Evolutionary conservation across 352 stramenopile species (phyloP).

Genomic region (Phytophthora pini): DNA sequence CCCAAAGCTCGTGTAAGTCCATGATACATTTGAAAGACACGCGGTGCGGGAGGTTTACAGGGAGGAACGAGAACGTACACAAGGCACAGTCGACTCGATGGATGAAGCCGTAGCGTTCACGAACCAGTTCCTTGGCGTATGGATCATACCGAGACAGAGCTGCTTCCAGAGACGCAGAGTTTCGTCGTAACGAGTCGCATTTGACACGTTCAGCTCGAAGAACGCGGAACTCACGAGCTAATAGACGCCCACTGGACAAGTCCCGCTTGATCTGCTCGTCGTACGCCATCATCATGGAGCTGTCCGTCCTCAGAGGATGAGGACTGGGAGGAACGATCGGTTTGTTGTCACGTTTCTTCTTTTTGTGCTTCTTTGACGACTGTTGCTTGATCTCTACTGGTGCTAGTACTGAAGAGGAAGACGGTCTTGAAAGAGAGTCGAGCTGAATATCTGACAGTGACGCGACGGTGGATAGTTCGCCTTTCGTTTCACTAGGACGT

Average conservation of each 20-base stretch:
- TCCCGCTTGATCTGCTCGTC: slow-evolving; percentile 57
- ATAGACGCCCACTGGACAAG: slow-evolving; percentile 41
- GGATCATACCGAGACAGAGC: slow-evolving; percentile 43
- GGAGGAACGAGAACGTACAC: slow-evolving; percentile 61
- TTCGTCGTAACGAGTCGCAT: slow-evolving; percentile 27
- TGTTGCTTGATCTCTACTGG: slow-evolving; percentile 25
- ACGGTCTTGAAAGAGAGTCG: slow-evolving; percentile 11
- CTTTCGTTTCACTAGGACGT: slow-evolving; percentile 2
- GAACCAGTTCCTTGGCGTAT: slow-evolving; percentile 57
- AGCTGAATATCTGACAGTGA: slow-evolving; percentile 6
- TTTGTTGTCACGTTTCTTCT: slow-evolving; percentile 39
- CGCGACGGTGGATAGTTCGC: not conserved
- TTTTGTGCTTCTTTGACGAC: slow-evolving; percentile 32
- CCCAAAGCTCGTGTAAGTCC: slow-evolving; percentile 71
- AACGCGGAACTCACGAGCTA: slow-evolving; percentile 61
- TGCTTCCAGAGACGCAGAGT: slow-evolving; percentile 23
- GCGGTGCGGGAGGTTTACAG: slow-evolving; percentile 66
- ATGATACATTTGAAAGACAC: slow-evolving; percentile 85
- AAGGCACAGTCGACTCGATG: slow-evolving; percentile 71
- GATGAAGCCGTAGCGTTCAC: slow-evolving; percentile 67
- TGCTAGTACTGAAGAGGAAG: slow-evolving; percentile 17
- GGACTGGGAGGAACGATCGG: slow-evolving; percentile 1
- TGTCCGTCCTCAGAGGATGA: slow-evolving; percentile 34
- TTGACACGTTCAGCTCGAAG: slow-evolving; percentile 53
- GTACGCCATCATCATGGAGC: slow-evolving; percentile 47